Conservation (phyloP, 257 asterid species). For the Misopates orontium region DNA sequence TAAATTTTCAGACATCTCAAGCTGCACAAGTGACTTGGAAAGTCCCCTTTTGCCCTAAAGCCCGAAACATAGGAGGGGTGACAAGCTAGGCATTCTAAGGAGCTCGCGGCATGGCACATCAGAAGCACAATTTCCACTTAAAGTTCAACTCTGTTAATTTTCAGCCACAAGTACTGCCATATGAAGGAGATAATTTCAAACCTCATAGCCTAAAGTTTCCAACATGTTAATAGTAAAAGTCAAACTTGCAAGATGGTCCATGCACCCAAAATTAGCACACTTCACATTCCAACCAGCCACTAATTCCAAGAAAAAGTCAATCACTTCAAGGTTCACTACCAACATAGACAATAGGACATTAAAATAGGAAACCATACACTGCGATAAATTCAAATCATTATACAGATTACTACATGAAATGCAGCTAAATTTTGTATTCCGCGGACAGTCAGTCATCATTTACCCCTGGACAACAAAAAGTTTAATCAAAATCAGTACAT, state of each 20-base stretch:
- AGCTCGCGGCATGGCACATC: too few relatives aligned
- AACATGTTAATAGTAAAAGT: background rate
- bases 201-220: too few relatives aligned
- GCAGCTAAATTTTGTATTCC: background rate
- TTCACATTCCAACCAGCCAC: background rate
- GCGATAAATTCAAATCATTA: background rate
- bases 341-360: background rate
- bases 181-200: too few relatives aligned
- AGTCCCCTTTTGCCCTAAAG: constrained; percentile 58
- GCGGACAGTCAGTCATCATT: constrained; percentile 13
- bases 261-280: background rate
- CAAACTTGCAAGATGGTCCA: background rate
- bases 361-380: too few relatives aligned
- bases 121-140: too few relatives aligned
- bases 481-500: background rate
- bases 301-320: too few relatives aligned
- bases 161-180: too few relatives aligned
- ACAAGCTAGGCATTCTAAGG: too few relatives aligned
- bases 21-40: constrained; percentile 40
- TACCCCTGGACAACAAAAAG: constrained; percentile 27
- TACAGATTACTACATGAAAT: background rate
- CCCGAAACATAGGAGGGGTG: too few relatives aligned
- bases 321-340: background rate
- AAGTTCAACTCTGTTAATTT: too few relatives aligned
- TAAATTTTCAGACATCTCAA: constrained; percentile 3